A percentile compares a stretch with the other conserved stretches of the same genome.
Evolutionary conservation across 2,329 filamentous ascomycete genomes (phyloP).

Genomic region (Colletotrichum gloeosporioides): DNA sequence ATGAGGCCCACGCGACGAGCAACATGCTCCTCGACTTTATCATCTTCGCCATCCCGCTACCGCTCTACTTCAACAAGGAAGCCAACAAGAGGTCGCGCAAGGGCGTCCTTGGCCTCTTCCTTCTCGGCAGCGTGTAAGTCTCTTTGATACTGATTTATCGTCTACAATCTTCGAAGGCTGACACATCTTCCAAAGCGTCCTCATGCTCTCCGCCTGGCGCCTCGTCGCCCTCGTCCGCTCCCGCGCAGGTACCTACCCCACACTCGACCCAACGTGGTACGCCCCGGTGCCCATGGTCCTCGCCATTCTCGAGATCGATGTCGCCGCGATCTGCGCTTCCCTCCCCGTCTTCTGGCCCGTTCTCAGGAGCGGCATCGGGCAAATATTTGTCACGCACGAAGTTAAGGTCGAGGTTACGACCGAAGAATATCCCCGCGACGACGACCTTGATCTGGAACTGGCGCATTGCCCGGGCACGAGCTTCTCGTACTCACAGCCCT

Average conservation of each 20-base stretch:
- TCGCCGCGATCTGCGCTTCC: constrained; percentile 17
- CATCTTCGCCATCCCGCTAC: constrained; percentile 35
- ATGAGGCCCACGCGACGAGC: constrained; percentile 30
- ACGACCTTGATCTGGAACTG: constrained; percentile 3
- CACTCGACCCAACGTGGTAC: constrained; percentile 40
- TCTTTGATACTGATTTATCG: not conserved
- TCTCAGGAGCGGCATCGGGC: constrained; percentile 29
- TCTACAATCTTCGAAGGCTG: not conserved
- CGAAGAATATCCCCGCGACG: not conserved
- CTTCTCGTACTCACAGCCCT: not conserved
- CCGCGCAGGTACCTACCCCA: constrained; percentile 36
- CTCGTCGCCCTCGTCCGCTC: constrained; percentile 32
- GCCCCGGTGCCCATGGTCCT: constrained; percentile 34
- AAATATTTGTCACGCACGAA: constrained; percentile 41
- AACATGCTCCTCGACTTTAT: constrained; percentile 37
- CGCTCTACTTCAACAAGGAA: constrained; percentile 31
- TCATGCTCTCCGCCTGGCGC: constrained; percentile 32
- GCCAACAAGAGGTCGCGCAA: constrained; percentile 33
- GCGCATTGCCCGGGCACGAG: not conserved
- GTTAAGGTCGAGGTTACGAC: constrained; percentile 28
- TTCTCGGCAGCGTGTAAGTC: constrained; percentile 36
- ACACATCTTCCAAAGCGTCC: not conserved
- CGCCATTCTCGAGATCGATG: constrained; percentile 36
- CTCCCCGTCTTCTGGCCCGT: constrained; percentile 24
- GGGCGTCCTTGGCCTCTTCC: constrained; percentile 32